Evolutionary conservation across 139 green algal genomes (phyloP).

Genomic region (Picochlorum sp.): DNA sequence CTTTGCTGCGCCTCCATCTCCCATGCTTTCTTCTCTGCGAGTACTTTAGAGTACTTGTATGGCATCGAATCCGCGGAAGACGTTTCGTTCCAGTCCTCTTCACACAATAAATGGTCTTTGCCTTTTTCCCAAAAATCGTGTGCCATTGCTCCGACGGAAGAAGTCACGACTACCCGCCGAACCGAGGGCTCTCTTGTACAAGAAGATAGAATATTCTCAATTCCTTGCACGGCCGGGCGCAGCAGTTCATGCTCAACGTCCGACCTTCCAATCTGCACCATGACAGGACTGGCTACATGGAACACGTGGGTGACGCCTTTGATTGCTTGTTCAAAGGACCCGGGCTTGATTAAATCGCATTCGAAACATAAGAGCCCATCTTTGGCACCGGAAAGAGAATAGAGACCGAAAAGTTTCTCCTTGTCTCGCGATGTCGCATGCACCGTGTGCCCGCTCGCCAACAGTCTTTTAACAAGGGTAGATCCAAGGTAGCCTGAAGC

Average conservation of each 20-base stretch:
- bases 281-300: constrained; percentile 62
- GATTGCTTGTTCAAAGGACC: constrained; percentile 29
- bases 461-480: constrained; percentile 33
- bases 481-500: constrained; percentile 28
- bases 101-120: constrained; percentile 31
- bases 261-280: constrained; percentile 26
- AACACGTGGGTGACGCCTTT: constrained; percentile 47
- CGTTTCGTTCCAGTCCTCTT: constrained; percentile 69
- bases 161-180: constrained; percentile 53
- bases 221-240: constrained; percentile 48
- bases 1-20: constrained; percentile 20
- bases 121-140: constrained; percentile 12
- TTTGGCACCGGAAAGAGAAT: neutral
- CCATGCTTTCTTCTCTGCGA: constrained; percentile 58
- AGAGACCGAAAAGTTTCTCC: neutral
- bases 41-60: constrained; percentile 66
- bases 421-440: constrained; percentile 23
- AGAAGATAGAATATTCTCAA: constrained; percentile 40
- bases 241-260: constrained; percentile 36
- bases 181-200: constrained; percentile 31
- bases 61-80: constrained; percentile 32
- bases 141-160: constrained; percentile 43
- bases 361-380: constrained; percentile 26
- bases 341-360: constrained; percentile 30
- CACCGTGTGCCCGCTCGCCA: constrained; percentile 37